phyloP scores from a whole-genome alignment of 805 yeast genomes.

The Teunomyces stri region DNA sequence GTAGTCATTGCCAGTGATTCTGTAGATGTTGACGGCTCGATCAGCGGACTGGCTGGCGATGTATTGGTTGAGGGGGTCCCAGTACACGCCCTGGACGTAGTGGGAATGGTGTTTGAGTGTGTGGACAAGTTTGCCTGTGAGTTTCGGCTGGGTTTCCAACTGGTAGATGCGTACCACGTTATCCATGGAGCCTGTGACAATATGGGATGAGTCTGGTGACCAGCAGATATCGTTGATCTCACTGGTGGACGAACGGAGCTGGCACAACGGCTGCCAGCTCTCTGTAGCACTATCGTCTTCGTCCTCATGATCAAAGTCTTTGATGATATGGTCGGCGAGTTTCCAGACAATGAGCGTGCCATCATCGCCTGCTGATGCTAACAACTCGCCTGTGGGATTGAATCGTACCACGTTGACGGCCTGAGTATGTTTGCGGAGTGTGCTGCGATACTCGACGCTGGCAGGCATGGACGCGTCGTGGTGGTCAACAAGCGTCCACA shows the following conservation, averaged over 20 bases:
- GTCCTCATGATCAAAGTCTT: constrained; percentile 55
- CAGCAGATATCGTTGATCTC: constrained; percentile 91
- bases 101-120: constrained; percentile 72
- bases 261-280: constrained; percentile 66
- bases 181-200: constrained; percentile 93
- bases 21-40: constrained; percentile 70
- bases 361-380: constrained; percentile 95
- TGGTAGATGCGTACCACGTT: constrained; percentile 71
- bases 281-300: constrained; percentile 59
- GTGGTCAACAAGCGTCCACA: constrained; percentile 36
- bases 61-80: constrained; percentile 86
- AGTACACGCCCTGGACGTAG: constrained; percentile 92
- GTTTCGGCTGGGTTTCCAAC: constrained; percentile 20
- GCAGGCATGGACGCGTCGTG: not conserved
- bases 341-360: constrained; percentile 86
- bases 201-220: constrained; percentile 79
- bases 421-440: constrained; percentile 84
- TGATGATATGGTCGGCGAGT: constrained; percentile 48
- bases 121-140: constrained; percentile 18
- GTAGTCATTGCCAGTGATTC: not conserved
- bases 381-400: constrained; percentile 59
- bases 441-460: constrained; percentile 68
- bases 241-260: constrained; percentile 57
- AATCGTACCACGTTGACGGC: constrained; percentile 92
- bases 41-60: constrained; percentile 91